Conservation (phyloP, 768 basidiomycete genomes). For the Gautieria morchelliformis region DNA sequence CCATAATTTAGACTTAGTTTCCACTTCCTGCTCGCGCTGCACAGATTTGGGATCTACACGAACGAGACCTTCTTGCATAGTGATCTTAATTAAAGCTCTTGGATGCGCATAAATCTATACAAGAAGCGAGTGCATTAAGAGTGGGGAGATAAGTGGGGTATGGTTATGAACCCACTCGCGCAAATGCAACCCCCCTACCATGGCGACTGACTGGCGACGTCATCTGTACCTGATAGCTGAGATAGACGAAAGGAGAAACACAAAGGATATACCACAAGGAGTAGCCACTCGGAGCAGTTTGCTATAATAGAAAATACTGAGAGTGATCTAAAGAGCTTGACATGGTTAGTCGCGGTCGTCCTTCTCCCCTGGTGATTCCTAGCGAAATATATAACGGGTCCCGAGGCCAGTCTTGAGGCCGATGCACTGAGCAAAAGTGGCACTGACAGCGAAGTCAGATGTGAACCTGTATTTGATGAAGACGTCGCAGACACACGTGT, state of each 20-base stretch:
- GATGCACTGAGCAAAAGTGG: slow-evolving; percentile 67
- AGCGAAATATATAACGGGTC: slow-evolving; percentile 70
- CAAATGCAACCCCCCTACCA: slow-evolving; percentile 64
- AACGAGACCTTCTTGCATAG: slow-evolving; percentile 72
- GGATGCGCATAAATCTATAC: slow-evolving; percentile 61
- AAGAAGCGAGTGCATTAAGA: slow-evolving; percentile 3
- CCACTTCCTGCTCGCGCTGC: no score
- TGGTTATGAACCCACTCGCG: no score
- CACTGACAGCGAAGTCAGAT: slow-evolving; percentile 35
- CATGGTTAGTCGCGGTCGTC: slow-evolving; percentile 20
- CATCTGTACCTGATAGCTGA: no score
- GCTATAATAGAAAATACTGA: slow-evolving; percentile 46
- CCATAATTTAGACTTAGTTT: no score
- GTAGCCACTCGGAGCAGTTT: slow-evolving; percentile 75
- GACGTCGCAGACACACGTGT: slow-evolving; percentile 41
- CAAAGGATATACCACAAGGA: slow-evolving; percentile 52
- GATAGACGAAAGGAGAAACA: no score
- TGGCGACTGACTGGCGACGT: no score
- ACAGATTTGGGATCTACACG: slow-evolving; percentile 41
- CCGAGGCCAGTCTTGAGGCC: no score
- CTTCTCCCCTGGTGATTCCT: slow-evolving; percentile 40
- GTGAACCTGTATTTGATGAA: not conserved
- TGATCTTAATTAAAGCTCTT: slow-evolving; percentile 61
- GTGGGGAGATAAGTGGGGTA: slow-evolving; percentile 25
- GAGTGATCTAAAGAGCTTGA: slow-evolving; percentile 73